Evolutionary conservation across 108 stramenopile species (phyloP), one percentile per base, ranked within the genome.

Genomic region (Fistulifera solaris): DNA sequence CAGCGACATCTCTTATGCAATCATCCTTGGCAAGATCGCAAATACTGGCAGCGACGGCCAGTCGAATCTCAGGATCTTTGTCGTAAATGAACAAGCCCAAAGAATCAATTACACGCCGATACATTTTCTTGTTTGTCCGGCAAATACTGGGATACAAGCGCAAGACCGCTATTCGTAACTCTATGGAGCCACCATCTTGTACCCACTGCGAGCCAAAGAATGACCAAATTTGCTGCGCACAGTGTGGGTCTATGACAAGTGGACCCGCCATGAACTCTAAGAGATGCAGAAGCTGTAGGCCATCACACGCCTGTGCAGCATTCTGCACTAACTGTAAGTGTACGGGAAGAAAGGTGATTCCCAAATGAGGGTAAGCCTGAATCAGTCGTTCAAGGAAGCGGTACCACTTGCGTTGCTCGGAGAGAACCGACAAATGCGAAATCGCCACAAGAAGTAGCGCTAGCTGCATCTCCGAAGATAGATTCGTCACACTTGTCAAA

Each of bases 171-270:
- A 75, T 55, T 7, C 80, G 80, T 40, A 80, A 53, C n/a, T 56
- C 39, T 39, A 62, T 12, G 15, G 83, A 73, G 21, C 64, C 52
- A 1, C 44, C 50, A 12, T 76, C 67, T 14, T 56, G 47, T 51
- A 65, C 54, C 22, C 72, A 38, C 43, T 68, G 31, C 16, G 55
- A 56, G 27, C 70, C 68, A 64, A 73, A 26, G 41, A 82, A 38
- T 59, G 77, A 67, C 83, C 83, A 88, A 50, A 80, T 61, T 13
- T 82, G 53, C 16, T 80, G 80, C 1, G 83, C 80, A 42, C 83
- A 80, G 43, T 75, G 72, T 14, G 83, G 66, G 66, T 88, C 83
- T 1, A 54, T 48, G 24, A 80, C 69, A 13, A 88, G 23, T 1
- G 58, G 19, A 11, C 55, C 57, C 39, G 59, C 63, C n/a, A 79